Evolutionary conservation across 2,329 filamentous ascomycete species (phyloP).

Genomic region (Aspergillus hortae): DNA sequence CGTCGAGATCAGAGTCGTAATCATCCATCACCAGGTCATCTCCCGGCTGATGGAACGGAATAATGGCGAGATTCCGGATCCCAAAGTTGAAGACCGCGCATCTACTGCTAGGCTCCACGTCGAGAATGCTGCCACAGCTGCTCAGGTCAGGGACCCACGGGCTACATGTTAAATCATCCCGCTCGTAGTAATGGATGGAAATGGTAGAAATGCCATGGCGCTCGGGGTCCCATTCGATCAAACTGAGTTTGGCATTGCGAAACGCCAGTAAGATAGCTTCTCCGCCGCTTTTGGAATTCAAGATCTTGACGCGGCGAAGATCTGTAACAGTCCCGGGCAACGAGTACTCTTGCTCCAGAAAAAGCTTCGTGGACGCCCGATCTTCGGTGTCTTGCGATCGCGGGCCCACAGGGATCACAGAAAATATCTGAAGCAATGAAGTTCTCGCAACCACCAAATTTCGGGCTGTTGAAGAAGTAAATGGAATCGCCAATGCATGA

Average conservation of each 20-base stretch:
- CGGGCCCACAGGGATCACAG: slow-evolving; percentile 57
- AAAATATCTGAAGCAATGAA: slow-evolving; percentile 88
- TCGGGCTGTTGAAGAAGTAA: slow-evolving; percentile 69
- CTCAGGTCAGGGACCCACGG: slow-evolving; percentile 77
- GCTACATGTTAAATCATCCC: slow-evolving; percentile 77
- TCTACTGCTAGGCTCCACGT: slow-evolving; percentile 84
- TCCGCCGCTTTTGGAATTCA: slow-evolving; percentile 71
- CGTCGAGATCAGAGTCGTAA: slow-evolving; percentile 80
- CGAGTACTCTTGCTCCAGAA: slow-evolving; percentile 78
- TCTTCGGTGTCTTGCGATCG: slow-evolving; percentile 49
- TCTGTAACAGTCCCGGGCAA: slow-evolving; percentile 82
- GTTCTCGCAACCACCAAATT: slow-evolving; percentile 92
- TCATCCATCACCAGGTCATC: slow-evolving; percentile 90
- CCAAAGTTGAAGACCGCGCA: slow-evolving; percentile 96
- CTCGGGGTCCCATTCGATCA: slow-evolving; percentile 90
- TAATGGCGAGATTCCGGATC: slow-evolving; percentile 79
- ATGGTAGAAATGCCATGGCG: slow-evolving; percentile 76
- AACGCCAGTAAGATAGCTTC: slow-evolving; percentile 81
- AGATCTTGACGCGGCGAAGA: slow-evolving; percentile 71
- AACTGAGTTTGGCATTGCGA: slow-evolving; percentile 85
- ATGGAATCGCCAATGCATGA: slow-evolving; percentile 75
- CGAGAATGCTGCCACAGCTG: slow-evolving; percentile 75
- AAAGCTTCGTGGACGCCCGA: slow-evolving; percentile 69
- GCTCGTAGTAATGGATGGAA: slow-evolving; percentile 97
- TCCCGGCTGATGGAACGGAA: slow-evolving; percentile 83